These are phyloP conservation scores for Bryoglossum gracile DNA, from an alignment of 495 filamentous ascomycete genomes.

Conservation along the genomic window DNA sequence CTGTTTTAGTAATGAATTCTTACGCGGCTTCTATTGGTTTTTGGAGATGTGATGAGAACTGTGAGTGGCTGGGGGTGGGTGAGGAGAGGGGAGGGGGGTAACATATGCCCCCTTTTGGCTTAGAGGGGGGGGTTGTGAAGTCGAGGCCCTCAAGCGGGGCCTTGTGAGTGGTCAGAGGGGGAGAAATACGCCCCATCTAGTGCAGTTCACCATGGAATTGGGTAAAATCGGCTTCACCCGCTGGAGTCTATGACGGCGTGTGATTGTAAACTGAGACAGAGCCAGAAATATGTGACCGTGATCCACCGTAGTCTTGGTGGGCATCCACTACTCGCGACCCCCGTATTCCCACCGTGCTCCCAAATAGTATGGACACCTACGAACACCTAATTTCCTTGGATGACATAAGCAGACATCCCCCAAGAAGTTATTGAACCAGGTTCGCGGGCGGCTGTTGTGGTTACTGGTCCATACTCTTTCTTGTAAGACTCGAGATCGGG, in stretches of 20 bases:
- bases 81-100: background rate
- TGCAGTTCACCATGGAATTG: background rate
- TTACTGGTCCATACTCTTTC: no score
- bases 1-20: background rate
- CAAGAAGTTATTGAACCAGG: no score
- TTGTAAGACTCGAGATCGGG: no score
- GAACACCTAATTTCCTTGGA: background rate
- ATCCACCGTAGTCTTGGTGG: background rate
- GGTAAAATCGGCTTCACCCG: background rate
- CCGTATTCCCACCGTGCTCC: no score
- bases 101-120: background rate
- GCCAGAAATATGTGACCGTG: background rate
- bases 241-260: background rate
- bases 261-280: background rate
- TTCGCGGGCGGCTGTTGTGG: no score
- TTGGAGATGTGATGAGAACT: background rate
- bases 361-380: background rate
- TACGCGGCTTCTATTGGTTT: background rate
- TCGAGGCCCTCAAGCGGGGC: no score
- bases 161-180: background rate
- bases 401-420: background rate
- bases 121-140: background rate
- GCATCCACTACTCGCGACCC: background rate
- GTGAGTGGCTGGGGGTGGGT: background rate
- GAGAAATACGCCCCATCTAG: background rate